Evolutionary conservation across 176 grass and related monocot species (phyloP), one percentile per base, ranked within the genome.

Genomic region (Carex littledalei): DNA sequence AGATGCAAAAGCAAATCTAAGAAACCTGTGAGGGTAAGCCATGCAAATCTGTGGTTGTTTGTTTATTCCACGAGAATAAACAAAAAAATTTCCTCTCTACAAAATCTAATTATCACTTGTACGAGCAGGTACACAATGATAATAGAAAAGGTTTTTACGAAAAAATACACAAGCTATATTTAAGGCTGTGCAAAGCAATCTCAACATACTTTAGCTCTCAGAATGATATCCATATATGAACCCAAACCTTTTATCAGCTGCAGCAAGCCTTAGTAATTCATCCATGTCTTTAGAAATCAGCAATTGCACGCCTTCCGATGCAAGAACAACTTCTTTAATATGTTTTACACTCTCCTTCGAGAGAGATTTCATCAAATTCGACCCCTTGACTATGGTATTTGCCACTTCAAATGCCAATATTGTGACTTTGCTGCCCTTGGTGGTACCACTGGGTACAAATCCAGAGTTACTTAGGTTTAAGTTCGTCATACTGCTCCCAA

Each of bases 351-450:
- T 98, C 78, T 98, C 96, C 89, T 94, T 92, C 18, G 96, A 98
- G 90, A 98, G 88, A 72, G 90, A 92, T 61, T 87, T 90, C 91
- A 95, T 94, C 59, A 98, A 75, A 94, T 92, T 95, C 81, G 88
- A 90, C 79, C 96, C 93, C 91, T 95, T 94, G 34, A 98, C 96
- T 84, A 98, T 81, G 13, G 96, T 95, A 81, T 98, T 98, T 64
- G 96, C 96, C 87, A 98, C 90, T 85, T 98, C 96, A 88, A 98
- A 98, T 81, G 96, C 90, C 83, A 95, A 92, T 86, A 98, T 98
- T 66, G 87, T 81, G 90, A 98, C 94, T 88, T 94, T 95, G 76
- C 88, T 94, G 50, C 89, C 91, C 35, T 98, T 95, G 75, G 93
- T 84, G 82, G 88, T 73, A 85, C 80, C 80, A 81, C 89, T 87